Base-by-base conservation (phyloP, 805 yeast species). In the Jamesozyma gamospora region DNA sequence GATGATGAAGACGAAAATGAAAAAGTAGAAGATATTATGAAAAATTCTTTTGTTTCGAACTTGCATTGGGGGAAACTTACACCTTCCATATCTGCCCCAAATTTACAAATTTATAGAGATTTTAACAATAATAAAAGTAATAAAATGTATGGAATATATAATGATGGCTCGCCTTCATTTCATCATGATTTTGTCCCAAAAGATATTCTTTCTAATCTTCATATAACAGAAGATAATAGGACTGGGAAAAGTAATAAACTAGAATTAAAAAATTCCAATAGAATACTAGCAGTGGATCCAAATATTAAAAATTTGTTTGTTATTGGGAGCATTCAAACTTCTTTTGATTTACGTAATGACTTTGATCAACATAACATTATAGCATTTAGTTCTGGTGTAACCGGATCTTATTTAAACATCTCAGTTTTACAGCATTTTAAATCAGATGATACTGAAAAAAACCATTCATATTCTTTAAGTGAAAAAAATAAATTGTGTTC, bases 261-360 rank as follows among this genome's bases (percentile, higher is more conserved):
- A 30, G 12, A 18, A 21, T 31, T 45, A 17, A 37, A 17, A 13
- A 15, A 16, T 6, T 25, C 17, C 13, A n/a, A n/a, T 8, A 35
- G n/a, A n/a, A 24, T 5, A 27, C 8, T 9, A 10, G 26, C 39
- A 4, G 26, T 48, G 9, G 60, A 57, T 35, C 60, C 62, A 3
- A 47, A 48, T 3, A 37, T 47, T 11, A 43, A 45, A 14, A 46
- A 46, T n/a, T 36, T 42, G 4, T 30, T 54, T 28, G 40, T 33
- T 5, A 39, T 45, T 4, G 53, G 53, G 4, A 28, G 40, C 6
- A 38, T 54, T 12, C 62, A 57, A 35, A 54, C 60, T 0, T 39
- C 49, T 9, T 36, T 42, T 13, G 55, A 49, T 39, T 24, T 54
- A 25, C 45, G 57, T 28, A 44, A 45, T 26, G 46, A 47, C 35